A percentile compares a stretch with the other conserved stretches of the same genome.
These are phyloP conservation scores for Orbilia oligospora DNA, from an alignment of 2,329 filamentous ascomycete genomes.

Conservation along the genomic window DNA sequence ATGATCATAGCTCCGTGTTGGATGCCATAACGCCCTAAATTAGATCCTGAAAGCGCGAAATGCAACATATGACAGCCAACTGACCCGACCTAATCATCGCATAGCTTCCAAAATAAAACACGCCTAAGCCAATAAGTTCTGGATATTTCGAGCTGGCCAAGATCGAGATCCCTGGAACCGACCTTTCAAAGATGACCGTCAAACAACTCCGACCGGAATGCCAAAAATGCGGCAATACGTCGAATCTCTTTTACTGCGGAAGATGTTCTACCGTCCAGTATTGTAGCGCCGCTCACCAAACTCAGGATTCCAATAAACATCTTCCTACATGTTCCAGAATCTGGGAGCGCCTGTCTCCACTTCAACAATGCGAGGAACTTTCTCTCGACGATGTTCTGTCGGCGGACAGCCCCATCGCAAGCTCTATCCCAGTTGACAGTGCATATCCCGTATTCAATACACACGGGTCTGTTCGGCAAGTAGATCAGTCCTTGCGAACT, in stretches of 20 bases:
- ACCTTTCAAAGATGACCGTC: conserved; percentile 2
- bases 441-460: background rate
- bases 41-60: background rate
- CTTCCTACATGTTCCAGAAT: conserved; percentile 12
- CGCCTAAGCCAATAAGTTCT: no score
- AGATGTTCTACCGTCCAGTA: conserved; percentile 36
- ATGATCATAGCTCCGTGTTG: background rate
- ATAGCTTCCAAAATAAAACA: no score
- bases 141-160: no score
- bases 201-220: conserved; percentile 18
- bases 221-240: conserved; percentile 14
- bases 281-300: conserved; percentile 22
- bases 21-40: background rate
- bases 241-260: conserved; percentile 19
- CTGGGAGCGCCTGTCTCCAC: background rate
- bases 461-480: background rate
- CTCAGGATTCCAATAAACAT: conserved; percentile 16
- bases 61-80: background rate
- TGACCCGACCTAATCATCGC: background rate
- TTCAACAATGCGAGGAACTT: conserved; percentile 2
- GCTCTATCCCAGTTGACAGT: background rate
- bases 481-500: background rate
- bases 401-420: background rate
- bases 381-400: background rate
- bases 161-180: no score